These are phyloP conservation scores for Plantago elongata DNA, from an alignment of 257 asterid species.

Conservation along the genomic window DNA sequence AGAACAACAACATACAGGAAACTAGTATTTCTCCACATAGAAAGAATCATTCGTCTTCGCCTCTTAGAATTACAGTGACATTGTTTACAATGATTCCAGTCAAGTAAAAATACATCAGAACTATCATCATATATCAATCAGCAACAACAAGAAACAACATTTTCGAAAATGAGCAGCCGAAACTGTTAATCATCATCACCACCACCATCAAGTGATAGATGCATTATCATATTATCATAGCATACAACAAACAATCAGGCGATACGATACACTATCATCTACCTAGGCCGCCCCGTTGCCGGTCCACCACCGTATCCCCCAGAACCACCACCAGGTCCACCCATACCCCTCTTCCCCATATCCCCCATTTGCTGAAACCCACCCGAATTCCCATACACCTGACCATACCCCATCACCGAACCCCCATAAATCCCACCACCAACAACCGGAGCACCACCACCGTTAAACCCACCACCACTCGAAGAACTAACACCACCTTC, in stretches of 20 bases:
- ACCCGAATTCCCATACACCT: slow-evolving; percentile 20
- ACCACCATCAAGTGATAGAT: slow-evolving; percentile 18
- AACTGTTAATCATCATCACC: slow-evolving; percentile 4
- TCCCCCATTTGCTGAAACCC: slow-evolving; percentile 17
- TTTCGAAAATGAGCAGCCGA: neutral
- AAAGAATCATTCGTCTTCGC: too few relatives aligned
- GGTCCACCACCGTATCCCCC: slow-evolving; percentile 28
- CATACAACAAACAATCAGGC: neutral
- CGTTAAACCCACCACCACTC: slow-evolving; percentile 26
- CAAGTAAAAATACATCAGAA: neutral
- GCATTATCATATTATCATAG: slow-evolving; percentile 1
- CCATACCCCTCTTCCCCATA: slow-evolving; percentile 20
- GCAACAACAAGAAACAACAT: slow-evolving; percentile 1
- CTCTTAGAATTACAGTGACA: too few relatives aligned
- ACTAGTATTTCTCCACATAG: too few relatives aligned
- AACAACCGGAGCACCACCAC: slow-evolving; percentile 21
- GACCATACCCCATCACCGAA: slow-evolving; percentile 16
- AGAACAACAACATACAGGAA: too few relatives aligned
- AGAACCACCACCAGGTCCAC: slow-evolving; percentile 27
- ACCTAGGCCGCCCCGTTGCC: slow-evolving; percentile 37
- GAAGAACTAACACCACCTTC: slow-evolving; percentile 17
- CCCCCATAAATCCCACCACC: slow-evolving; percentile 12
- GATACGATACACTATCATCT: slow-evolving; percentile 16
- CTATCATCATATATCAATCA: neutral
- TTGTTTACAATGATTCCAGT: slow-evolving; percentile 2